Base-by-base conservation (phyloP, 805 yeast genomes). In the Metschnikowia borealis region DNA sequence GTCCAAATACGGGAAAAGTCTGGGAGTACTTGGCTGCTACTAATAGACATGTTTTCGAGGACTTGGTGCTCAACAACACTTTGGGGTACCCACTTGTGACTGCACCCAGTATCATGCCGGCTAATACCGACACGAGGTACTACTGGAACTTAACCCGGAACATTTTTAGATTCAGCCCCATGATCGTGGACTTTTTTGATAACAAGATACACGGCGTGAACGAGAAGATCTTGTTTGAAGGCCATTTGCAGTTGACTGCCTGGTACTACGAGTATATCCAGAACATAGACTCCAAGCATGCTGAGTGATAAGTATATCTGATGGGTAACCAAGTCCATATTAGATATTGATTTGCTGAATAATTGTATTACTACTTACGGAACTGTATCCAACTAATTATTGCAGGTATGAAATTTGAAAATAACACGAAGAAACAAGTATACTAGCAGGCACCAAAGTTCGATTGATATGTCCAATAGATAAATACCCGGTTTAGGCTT, bases 51-150 rank as follows among this genome's bases (percentile, higher is more conserved):
- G 69, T 76, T 70, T 54, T 71, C 52, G 80, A 75, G 59, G 76
- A 77, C 33, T 56, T 75, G 46, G 71, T 71, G 6, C 66, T 64
- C 55, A 65, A 74, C 10, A 67, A 68, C 40, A 48, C 54, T 4
- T 47, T 48, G 23, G 54, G 47, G 15, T 52, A 50, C 45, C 69
- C 70, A 15, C 57, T 75, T 14, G 58, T 78, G 38, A 75, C 81
- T 14, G 73, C 85, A 2, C 89, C 90, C 2, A 69, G 78, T 23
- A 62, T 85, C 38, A 78, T 81, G 76, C 73, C 86, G 2, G 90
- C 85, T 18, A 85, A 84, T 65, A 85, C 91, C 3, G 91, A 86
- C 61, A 85, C 90, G 5, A 69, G 73, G 50, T 73, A 78, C 59
- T 86, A 83, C 65, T 84, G 89, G 89, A 62, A 67, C 39, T 67